Conservation (phyloP, 2,329 filamentous ascomycete species). For the Dothideomycetidae sp. region DNA sequence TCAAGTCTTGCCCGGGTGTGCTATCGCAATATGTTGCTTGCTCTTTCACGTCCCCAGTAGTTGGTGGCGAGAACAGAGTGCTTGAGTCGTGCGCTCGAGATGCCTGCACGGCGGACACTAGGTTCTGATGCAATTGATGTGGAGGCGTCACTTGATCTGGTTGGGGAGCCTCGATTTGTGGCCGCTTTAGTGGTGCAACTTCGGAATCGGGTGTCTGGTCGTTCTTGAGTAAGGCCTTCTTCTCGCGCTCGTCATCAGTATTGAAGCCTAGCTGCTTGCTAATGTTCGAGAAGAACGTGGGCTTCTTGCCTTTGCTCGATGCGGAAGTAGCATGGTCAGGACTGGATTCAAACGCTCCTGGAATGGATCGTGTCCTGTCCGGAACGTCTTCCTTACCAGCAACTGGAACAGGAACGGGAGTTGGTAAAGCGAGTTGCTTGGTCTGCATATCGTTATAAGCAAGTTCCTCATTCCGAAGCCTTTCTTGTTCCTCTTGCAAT, state of each 20-base stretch:
- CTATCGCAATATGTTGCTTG: constrained; percentile 72
- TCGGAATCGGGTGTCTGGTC: constrained; percentile 20
- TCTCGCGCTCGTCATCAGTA: constrained; percentile 25
- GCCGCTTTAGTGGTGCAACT: constrained; percentile 20
- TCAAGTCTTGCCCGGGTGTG: constrained; percentile 57
- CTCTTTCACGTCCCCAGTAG: constrained; percentile 62
- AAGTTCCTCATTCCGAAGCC: constrained; percentile 24
- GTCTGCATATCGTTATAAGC: constrained; percentile 7
- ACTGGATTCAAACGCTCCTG: constrained; percentile 56
- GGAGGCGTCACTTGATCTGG: constrained; percentile 27
- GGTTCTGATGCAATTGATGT: constrained; percentile 48
- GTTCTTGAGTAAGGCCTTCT: constrained; percentile 2
- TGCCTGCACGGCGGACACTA: constrained; percentile 64
- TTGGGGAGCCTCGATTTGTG: constrained; percentile 12
- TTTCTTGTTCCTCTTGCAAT: constrained; percentile 46
- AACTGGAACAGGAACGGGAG: constrained; percentile 1
- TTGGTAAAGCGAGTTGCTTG: constrained; percentile 2
- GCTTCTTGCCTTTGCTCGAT: constrained; percentile 25
- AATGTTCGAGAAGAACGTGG: constrained; percentile 53
- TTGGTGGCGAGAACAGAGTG: constrained; percentile 56
- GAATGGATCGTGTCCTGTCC: constrained; percentile 41
- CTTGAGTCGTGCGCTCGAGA: constrained; percentile 64
- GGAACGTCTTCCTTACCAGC: constrained; percentile 14
- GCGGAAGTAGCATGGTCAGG: constrained; percentile 33
- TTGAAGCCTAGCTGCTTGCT: constrained; percentile 56